Evolutionary conservation across 805 yeast species (phyloP).

Genomic region (Ascoidea asiatica): DNA sequence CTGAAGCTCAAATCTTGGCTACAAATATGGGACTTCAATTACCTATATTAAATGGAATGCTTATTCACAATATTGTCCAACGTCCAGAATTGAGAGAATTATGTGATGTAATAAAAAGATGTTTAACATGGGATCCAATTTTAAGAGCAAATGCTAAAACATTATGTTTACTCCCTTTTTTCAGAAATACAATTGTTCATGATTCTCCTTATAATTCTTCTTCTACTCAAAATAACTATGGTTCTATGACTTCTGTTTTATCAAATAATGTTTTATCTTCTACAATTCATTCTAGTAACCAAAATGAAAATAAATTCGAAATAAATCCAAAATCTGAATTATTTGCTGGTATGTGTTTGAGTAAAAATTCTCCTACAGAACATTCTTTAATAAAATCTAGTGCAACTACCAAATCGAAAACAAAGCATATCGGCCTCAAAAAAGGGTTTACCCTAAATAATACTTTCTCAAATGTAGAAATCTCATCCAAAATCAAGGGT

Average conservation of each 20-base stretch:
- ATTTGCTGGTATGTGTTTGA: conserved; percentile 4
- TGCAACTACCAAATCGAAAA: not conserved
- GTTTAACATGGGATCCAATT: conserved; percentile 73
- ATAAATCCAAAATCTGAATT: conserved; percentile 2
- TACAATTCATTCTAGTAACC: not conserved
- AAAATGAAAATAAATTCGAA: not conserved
- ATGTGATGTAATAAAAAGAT: conserved; percentile 29
- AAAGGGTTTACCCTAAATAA: too few species aligned
- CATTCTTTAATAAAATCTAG: not conserved
- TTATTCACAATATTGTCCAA: conserved; percentile 30
- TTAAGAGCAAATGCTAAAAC: conserved; percentile 38
- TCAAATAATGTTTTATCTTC: not conserved
- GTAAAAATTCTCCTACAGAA: too few species aligned
- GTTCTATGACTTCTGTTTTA: not conserved
- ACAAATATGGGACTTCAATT: conserved; percentile 38
- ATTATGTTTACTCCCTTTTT: conserved; percentile 39
- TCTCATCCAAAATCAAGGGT: too few species aligned
- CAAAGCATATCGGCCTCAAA: not conserved
- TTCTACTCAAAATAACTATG: not conserved
- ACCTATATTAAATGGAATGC: conserved; percentile 40
- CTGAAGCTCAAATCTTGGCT: conserved; percentile 41
- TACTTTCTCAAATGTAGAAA: too few species aligned
- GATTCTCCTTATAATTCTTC: not conserved
- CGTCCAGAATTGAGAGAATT: conserved; percentile 26
- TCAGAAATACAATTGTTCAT: conserved; percentile 30